phyloP scores from a whole-genome alignment of 1,139 yeast species.

The Arxiozyma bovina region DNA sequence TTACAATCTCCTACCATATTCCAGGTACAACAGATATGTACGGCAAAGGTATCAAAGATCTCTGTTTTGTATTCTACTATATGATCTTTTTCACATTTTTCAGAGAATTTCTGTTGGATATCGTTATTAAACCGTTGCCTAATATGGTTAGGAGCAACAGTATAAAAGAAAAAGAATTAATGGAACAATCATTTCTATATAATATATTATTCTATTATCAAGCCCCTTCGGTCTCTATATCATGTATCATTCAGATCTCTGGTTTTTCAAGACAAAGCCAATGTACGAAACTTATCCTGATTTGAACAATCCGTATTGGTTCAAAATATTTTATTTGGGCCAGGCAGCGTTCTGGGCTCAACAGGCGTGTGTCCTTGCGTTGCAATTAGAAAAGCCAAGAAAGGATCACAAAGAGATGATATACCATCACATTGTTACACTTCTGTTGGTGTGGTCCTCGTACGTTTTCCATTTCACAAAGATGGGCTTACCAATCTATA shows the following conservation, averaged over 20 bases:
- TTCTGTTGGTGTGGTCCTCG: slow-evolving; percentile 76
- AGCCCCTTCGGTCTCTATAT: slow-evolving; percentile 87
- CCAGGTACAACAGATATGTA: slow-evolving; percentile 38
- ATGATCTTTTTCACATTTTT: slow-evolving; percentile 82
- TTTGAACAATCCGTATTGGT: slow-evolving; percentile 55
- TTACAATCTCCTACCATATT: slow-evolving; percentile 62
- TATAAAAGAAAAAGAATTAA: slow-evolving; percentile 59
- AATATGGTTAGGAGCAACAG: slow-evolving; percentile 36
- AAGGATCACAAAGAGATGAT: slow-evolving; percentile 87
- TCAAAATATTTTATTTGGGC: slow-evolving; percentile 74
- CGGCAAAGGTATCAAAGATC: slow-evolving; percentile 81
- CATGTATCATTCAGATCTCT: slow-evolving; percentile 72
- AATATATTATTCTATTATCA: slow-evolving; percentile 65
- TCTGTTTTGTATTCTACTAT: slow-evolving; percentile 68
- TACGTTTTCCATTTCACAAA: slow-evolving; percentile 95
- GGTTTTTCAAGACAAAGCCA: slow-evolving; percentile 81
- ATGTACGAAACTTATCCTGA: slow-evolving; percentile 82
- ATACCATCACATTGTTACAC: slow-evolving; percentile 85
- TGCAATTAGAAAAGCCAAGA: slow-evolving; percentile 89
- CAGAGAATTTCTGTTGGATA: slow-evolving; percentile 86
- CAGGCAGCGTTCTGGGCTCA: slow-evolving; percentile 98
- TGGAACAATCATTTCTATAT: slow-evolving; percentile 90
- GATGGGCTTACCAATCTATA: slow-evolving; percentile 84
- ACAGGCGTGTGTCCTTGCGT: slow-evolving; percentile 70
- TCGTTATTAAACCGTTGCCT: slow-evolving; percentile 67